Evolutionary conservation across 768 basidiomycete genomes (phyloP).

Genomic region (Psilocybe sp.): DNA sequence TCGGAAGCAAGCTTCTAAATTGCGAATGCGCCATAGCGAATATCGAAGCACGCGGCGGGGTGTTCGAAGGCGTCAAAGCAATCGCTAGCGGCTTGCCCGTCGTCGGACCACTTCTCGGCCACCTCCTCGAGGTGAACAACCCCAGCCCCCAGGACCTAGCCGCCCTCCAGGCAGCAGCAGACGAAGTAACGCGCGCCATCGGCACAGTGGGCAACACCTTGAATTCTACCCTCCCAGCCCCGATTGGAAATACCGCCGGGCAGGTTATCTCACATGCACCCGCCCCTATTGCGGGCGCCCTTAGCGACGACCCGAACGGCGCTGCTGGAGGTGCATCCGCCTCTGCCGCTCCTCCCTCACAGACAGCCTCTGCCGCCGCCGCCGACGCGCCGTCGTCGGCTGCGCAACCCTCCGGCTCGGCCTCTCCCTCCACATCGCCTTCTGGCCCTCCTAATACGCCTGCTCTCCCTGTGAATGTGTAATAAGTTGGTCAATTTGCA

Average conservation of each 20-base stretch:
- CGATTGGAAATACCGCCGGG: not conserved
- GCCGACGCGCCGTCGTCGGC: slow-evolving; percentile 3
- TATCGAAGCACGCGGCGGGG: not conserved
- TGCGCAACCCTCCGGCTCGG: not conserved
- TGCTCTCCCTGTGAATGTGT: slow-evolving; percentile 3
- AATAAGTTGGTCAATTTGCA: not conserved
- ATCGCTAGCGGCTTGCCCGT: not conserved
- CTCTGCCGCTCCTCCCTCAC: not conserved
- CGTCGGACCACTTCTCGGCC: slow-evolving; percentile 1
- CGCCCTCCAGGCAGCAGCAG: slow-evolving; percentile 13
- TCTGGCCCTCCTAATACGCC: slow-evolving; percentile 18
- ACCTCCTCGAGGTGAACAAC: not conserved
- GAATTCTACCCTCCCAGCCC: not conserved
- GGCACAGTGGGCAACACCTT: not conserved
- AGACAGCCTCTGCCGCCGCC: slow-evolving; percentile 1
- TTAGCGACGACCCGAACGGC: not conserved
- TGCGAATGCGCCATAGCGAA: not conserved
- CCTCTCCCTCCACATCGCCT: slow-evolving; percentile 9
- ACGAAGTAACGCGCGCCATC: slow-evolving; percentile 8
- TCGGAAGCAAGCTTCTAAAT: too few species aligned
- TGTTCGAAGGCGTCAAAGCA: not conserved
- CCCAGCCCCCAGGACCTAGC: slow-evolving; percentile 11
- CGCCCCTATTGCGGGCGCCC: not conserved
- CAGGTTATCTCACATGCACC: not conserved
- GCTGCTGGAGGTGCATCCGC: not conserved